Base-by-base conservation (phyloP, 305 asterid genomes). In the Plantago rigida region DNA sequence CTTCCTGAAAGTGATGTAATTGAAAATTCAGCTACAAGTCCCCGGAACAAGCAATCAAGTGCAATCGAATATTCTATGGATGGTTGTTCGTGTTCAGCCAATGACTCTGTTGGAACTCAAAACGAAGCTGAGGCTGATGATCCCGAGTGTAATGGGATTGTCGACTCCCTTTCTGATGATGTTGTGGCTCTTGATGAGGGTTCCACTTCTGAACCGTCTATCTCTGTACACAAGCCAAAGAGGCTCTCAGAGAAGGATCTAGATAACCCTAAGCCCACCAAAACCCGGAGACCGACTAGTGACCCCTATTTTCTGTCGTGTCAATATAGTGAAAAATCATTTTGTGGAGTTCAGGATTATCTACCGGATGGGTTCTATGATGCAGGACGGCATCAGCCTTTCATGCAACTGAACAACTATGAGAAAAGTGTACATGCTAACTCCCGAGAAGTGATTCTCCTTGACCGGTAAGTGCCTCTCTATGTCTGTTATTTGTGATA, bases 301-400 rank as follows among this genome's bases (percentile, higher is more conserved):
- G 81, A 78, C 65, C 84, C 82, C 15, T 76, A 79, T 63, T 72
- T 56, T 34, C 29, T 84, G 61, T 87, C 98, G 12, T 70, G 75
- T 79, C 87, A 82, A 65, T 91, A 88, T 73, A 91, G 78, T 66
- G 79, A 76, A 75, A 70, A 45, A 69, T 91, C 98, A 14, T 82
- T 81, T 78, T 86, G 95, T 75, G 87, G 94, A 17, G 70, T 73
- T 68, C 81, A 71, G 26, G 96, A 91, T 73, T 71, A 65, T 73
- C 73, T 91, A 63, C 87, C 88, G 22, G 98, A 91, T 80, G 98
- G 98, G 22, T 91, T 91, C 75, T 91, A 84, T 77, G 98, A 91
- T 67, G 94, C 95, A 12, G 98, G 98, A 28, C 75, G 98, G 67
- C 95, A 91, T 74, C 85, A 95, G 9, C 96, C 95, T 45, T 91